These are phyloP conservation scores for Breynia disticha DNA, from an alignment of 441 rosid genomes.

Conservation along the genomic window DNA sequence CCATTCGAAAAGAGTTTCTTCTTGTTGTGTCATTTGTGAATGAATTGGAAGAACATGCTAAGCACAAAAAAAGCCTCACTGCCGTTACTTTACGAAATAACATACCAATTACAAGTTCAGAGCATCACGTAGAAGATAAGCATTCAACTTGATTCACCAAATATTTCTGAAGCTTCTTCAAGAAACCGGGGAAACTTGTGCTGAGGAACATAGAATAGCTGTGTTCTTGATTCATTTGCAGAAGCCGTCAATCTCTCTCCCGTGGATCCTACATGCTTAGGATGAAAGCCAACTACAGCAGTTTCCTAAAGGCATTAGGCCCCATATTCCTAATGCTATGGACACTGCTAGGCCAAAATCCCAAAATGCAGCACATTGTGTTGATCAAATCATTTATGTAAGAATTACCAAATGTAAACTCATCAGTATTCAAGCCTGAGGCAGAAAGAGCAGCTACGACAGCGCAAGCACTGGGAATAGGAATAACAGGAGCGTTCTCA, in stretches of 20 bases:
- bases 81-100: not conserved
- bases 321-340: not conserved
- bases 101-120: not conserved
- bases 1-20: no score
- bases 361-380: not conserved
- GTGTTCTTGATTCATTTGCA: conserved; percentile 63
- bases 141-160: conserved; percentile 51
- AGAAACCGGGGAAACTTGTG: conserved; percentile 75
- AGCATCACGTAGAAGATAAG: not conserved
- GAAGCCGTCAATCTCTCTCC: conserved; percentile 59
- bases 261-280: conserved; percentile 64
- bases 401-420: conserved; percentile 73
- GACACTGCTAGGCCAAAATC: not conserved
- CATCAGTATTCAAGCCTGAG: conserved; percentile 70
- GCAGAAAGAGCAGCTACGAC: conserved; percentile 82
- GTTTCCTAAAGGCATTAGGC: conserved; percentile 1
- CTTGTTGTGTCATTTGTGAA: no score
- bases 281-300: conserved; percentile 83
- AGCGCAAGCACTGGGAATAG: conserved; percentile 89
- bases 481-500: conserved; percentile 68
- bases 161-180: conserved; percentile 53
- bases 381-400: not conserved
- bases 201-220: conserved; percentile 88
- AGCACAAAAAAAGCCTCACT: no score
- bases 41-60: no score